Evolutionary conservation across 345 rosid species (phyloP).

Genomic region (Draba incana): DNA sequence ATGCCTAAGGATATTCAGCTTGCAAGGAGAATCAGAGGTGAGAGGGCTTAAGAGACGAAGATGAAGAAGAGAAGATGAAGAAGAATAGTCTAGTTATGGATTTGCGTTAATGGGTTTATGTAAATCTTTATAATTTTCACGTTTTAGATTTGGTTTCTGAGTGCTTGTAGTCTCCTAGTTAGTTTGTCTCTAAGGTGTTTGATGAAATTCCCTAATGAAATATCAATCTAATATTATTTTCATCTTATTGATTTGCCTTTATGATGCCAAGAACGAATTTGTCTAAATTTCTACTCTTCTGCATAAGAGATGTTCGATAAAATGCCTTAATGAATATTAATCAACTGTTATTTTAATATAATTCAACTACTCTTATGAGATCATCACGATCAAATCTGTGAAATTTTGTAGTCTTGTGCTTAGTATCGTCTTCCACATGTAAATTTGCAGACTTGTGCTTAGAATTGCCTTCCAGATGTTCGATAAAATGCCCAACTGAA

Average conservation of each 20-base stretch:
- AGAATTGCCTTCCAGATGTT: neutral
- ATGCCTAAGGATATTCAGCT: slow-evolving; percentile 70
- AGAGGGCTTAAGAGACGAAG: slow-evolving; percentile 47
- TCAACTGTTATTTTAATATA: neutral
- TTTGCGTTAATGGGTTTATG: neutral
- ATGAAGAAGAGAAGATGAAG: neutral
- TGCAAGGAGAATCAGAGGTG: slow-evolving; percentile 63
- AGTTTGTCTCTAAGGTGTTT: neutral
- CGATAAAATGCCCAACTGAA: neutral
- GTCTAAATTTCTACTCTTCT: neutral
- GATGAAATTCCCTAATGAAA: neutral
- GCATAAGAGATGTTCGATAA: neutral
- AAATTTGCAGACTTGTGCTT: neutral
- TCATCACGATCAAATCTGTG: too few species aligned
- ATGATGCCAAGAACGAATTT: too few species aligned
- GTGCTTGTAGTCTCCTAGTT: neutral
- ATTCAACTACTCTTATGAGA: neutral
- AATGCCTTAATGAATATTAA: neutral
- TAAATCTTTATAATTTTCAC: neutral
- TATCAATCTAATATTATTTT: neutral
- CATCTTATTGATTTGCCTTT: neutral
- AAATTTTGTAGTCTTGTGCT: neutral
- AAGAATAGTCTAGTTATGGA: too few species aligned
- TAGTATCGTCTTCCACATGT: neutral
- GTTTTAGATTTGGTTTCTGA: neutral